A percentile compares a stretch with the other conserved stretches of the same genome.
Conservation (phyloP, 2,329 filamentous ascomycete genomes). For the Penicillium occitanis region DNA sequence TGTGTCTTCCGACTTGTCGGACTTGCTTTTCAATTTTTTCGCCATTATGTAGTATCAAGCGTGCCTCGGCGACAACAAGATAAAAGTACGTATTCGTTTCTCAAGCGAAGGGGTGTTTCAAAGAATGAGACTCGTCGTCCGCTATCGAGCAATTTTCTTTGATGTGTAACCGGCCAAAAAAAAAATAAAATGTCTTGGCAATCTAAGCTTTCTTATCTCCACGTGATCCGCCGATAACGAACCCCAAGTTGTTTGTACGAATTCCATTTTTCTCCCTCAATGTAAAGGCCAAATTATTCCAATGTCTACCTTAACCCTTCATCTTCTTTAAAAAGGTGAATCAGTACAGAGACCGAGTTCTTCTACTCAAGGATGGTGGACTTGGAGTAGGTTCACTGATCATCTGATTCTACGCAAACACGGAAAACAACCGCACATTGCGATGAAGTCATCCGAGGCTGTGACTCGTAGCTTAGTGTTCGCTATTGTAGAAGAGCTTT, state of each 20-base stretch:
- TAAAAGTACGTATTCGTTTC: background rate
- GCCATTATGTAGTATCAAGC: background rate
- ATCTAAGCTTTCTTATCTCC: conserved; percentile 21
- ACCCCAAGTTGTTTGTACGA: background rate
- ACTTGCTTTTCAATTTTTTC: conserved; percentile 29
- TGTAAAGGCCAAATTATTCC: background rate
- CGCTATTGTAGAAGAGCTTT: background rate
- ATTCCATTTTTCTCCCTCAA: background rate
- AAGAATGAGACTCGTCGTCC: background rate
- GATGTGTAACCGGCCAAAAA: conserved; percentile 5
- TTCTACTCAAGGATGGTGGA: background rate
- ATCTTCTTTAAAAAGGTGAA: background rate
- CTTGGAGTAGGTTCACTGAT: background rate
- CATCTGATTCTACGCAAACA: background rate
- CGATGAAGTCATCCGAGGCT: conserved; percentile 11
- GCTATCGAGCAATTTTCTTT: conserved; percentile 17
- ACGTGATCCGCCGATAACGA: conserved; percentile 21
- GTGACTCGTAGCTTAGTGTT: background rate
- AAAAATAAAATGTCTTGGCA: conserved; percentile 21
- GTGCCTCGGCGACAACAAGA: background rate
- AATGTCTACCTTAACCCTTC: too few relatives aligned
- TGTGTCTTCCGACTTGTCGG: conserved; percentile 27
- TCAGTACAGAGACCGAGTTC: background rate
- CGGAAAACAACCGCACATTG: conserved; percentile 3
- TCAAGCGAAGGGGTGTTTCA: background rate